A percentile compares a stretch with the other conserved stretches of the same genome.
These are phyloP conservation scores for Cyclotella choctawhatcheeana DNA, from an alignment of 108 stramenopile species.

Conservation along the genomic window DNA sequence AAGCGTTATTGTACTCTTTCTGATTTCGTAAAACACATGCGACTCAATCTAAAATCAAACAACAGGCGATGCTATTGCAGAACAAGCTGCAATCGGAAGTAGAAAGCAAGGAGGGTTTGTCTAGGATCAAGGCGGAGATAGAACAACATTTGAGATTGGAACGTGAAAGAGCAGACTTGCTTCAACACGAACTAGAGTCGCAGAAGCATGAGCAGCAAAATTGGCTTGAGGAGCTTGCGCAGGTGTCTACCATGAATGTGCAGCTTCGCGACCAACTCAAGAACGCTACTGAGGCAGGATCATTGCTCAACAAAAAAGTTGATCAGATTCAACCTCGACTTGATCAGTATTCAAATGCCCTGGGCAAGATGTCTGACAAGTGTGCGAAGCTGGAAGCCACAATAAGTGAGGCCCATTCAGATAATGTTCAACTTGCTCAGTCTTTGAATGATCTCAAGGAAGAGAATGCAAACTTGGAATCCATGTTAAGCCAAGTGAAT, in stretches of 20 bases:
- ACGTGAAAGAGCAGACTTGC: constrained; percentile 28
- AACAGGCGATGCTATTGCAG: constrained; percentile 10
- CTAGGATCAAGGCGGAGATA: constrained; percentile 20
- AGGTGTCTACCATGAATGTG: background rate
- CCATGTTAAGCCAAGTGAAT: background rate
- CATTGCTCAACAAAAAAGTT: constrained; percentile 4
- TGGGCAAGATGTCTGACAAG: background rate
- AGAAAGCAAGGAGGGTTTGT: constrained; percentile 6
- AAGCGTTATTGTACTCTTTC: too few species aligned
- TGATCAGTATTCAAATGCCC: background rate
- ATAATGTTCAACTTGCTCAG: constrained; percentile 1
- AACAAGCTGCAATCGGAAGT: constrained; percentile 22
- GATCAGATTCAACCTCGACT: constrained; percentile 3
- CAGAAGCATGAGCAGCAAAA: constrained; percentile 16
- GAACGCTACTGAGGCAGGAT: constrained; percentile 28
- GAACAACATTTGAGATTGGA: constrained; percentile 36
- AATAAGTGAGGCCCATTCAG: constrained; percentile 1
- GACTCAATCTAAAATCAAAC: background rate
- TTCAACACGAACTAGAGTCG: constrained; percentile 29
- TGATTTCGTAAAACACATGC: too few species aligned
- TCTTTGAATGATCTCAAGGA: constrained; percentile 4
- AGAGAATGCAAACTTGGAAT: constrained; percentile 7
- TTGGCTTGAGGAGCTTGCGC: constrained; percentile 17
- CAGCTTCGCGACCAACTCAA: constrained; percentile 22
- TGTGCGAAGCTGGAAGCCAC: background rate